Base-by-base conservation (phyloP, 768 basidiomycete genomes). In the Daedaleopsis sinensis region DNA sequence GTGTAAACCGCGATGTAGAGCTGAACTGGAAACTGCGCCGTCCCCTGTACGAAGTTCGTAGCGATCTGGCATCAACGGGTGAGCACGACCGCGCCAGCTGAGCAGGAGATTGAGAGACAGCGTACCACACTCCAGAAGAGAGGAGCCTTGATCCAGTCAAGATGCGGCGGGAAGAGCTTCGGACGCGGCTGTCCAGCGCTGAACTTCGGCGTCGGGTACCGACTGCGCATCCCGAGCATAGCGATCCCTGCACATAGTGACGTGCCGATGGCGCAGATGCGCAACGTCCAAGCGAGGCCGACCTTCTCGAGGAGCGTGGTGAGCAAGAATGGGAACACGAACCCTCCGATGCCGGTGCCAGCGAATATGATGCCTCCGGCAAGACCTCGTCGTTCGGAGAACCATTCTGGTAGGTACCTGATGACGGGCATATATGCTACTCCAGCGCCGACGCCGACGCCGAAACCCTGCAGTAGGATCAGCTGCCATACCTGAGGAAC, bases 1-100 rank as follows among this genome's bases (percentile, higher is more conserved):
- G 61, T 58, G 56, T 61, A 70, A 3, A 61, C 52, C 1, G 65
- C 56, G 18, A 67, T 66, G 47, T 70, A 68, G 15, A 68, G 60
- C 24, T 65, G 65, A 5, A 65, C 69, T 1, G 65, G 67, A 57
- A 67, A 67, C 50, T 70, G 67, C 1, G 64, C 61, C 15, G 68
- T 46, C 11, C 65, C 65, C 32, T 70, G 67, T 35, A 70, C 42
- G 21, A 68, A 7, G 42, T 50, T 60, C 11, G 61, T 64, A 19
- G 57, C 11, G 4, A 49, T 43, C 68, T 69, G 12, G n/a, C 21
- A 13, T 5, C 39, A 42, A 32, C 27, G 27, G 27, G 2, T 11
- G 32, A 1, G 16, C 11, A 32, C n/a, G 15, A 43, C 27, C 27
- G 5, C 9, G 23, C 15, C 12, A 43, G 15, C 18, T 11, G 36